Conservation (phyloP, 257 asterid species). For the Ballota nigra region DNA sequence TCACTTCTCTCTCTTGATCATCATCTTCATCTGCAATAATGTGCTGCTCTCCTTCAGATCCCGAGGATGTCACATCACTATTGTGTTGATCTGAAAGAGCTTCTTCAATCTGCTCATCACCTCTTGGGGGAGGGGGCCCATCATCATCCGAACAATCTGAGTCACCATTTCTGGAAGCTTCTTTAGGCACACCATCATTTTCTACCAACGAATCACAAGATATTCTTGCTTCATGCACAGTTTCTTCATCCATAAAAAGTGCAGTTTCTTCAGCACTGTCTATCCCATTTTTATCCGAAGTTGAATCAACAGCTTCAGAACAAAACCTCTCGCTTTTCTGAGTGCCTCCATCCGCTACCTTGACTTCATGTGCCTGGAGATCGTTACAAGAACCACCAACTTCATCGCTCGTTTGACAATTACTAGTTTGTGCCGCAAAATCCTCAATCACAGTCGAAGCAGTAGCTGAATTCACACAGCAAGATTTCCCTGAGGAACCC, state of each 20-base stretch:
- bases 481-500: slow-evolving; percentile 20
- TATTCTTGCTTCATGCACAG: slow-evolving; percentile 21
- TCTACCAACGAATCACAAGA: slow-evolving; percentile 21
- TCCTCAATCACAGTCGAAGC: slow-evolving; percentile 28
- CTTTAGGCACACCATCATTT: slow-evolving; percentile 30
- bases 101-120: slow-evolving; percentile 32
- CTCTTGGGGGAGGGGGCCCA: slow-evolving; percentile 3
- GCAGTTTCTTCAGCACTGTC: slow-evolving; percentile 27
- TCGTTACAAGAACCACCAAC: slow-evolving; percentile 25
- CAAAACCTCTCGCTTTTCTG: slow-evolving; percentile 20
- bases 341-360: slow-evolving; percentile 24
- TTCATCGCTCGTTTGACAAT: slow-evolving; percentile 9
- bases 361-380: slow-evolving; percentile 20
- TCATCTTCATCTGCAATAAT: slow-evolving; percentile 24
- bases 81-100: slow-evolving; percentile 21
- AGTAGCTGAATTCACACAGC: slow-evolving; percentile 26
- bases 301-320: slow-evolving; percentile 31
- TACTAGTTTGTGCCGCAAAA: slow-evolving; percentile 24
- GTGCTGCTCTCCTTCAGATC: slow-evolving; percentile 31
- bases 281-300: slow-evolving; percentile 23
- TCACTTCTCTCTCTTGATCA: slow-evolving; percentile 23
- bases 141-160: slow-evolving; percentile 30
- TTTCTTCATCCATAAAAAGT: slow-evolving; percentile 28
- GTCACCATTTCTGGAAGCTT: slow-evolving; percentile 26
- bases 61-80: slow-evolving; percentile 22